These are phyloP conservation scores for Hypoxylon sp. DNA, from an alignment of 2,329 filamentous ascomycete genomes.

Conservation along the genomic window DNA sequence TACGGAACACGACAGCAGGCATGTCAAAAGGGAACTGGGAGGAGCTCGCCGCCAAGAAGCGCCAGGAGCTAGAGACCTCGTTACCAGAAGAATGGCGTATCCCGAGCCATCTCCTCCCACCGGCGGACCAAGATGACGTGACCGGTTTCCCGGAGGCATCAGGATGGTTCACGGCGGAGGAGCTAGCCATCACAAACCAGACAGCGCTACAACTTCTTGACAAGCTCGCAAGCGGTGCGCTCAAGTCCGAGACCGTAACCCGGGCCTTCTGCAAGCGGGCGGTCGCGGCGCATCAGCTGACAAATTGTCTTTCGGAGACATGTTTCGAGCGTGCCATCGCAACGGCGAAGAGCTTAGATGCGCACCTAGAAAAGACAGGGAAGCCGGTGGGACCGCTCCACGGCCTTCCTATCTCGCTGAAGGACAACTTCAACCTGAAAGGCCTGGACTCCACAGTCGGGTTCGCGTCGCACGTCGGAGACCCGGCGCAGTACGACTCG, in stretches of 20 bases:
- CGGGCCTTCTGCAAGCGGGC: constrained; percentile 52
- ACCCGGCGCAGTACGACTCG: constrained; percentile 59
- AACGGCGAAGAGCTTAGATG: constrained; percentile 59
- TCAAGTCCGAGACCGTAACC: constrained; percentile 49
- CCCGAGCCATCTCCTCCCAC: constrained; percentile 61
- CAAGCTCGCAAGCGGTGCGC: constrained; percentile 49
- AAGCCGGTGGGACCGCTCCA: constrained; percentile 69
- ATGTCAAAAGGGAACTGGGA: constrained; percentile 51
- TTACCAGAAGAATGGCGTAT: constrained; percentile 68
- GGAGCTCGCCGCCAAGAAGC: constrained; percentile 53
- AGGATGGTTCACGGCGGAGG: constrained; percentile 64
- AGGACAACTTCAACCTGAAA: constrained; percentile 73
- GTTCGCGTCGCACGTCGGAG: constrained; percentile 67
- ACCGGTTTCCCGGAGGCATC: constrained; percentile 63
- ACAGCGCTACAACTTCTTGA: constrained; percentile 48
- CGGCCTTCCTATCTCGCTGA: constrained; percentile 70
- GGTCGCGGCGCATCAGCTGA: constrained; percentile 52
- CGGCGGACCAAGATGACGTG: constrained; percentile 63
- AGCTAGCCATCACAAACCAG: constrained; percentile 51
- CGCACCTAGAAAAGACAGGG: constrained; percentile 57
- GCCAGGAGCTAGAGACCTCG: constrained; percentile 52
- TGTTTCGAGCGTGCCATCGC: constrained; percentile 62
- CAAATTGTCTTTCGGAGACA: constrained; percentile 62
- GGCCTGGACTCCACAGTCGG: constrained; percentile 70
- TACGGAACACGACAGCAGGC: constrained; percentile 16